A percentile compares a stretch with the other conserved stretches of the same genome.
These are phyloP conservation scores for Candida vartiovaarae DNA, from an alignment of 805 yeast genomes.

Conservation along the genomic window DNA sequence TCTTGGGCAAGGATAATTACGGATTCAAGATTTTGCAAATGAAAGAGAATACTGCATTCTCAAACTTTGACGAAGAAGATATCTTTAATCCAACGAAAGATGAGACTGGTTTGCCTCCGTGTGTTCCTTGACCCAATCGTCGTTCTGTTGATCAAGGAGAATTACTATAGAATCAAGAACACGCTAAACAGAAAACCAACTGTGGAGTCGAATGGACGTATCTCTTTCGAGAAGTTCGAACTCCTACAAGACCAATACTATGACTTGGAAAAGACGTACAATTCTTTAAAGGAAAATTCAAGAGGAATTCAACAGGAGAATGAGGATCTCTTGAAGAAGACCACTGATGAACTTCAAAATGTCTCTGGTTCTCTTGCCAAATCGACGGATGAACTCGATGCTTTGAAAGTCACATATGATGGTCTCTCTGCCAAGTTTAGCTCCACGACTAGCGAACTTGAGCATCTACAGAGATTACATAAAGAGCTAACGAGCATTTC, in stretches of 20 bases:
- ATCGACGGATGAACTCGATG: conserved; percentile 13
- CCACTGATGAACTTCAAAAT: conserved; percentile 10
- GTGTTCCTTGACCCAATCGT: conserved; percentile 66
- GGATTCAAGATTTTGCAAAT: conserved; percentile 67
- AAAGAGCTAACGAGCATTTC: conserved; percentile 27
- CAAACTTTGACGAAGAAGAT: conserved; percentile 46
- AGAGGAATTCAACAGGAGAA: conserved; percentile 25
- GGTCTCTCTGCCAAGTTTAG: conserved; percentile 16
- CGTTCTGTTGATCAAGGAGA: conserved; percentile 60
- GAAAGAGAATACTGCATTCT: conserved; percentile 49
- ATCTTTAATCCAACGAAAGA: conserved; percentile 51
- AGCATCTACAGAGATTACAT: conserved; percentile 27
- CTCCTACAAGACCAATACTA: conserved; percentile 24
- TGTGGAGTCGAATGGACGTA: conserved; percentile 57
- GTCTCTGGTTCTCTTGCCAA: conserved; percentile 6
- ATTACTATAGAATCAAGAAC: conserved; percentile 57
- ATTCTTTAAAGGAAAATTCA: conserved; percentile 26
- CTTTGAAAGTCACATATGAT: conserved; percentile 14
- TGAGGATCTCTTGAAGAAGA: conserved; percentile 13
- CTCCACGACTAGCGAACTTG: conserved; percentile 8
- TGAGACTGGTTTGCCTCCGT: conserved; percentile 80
- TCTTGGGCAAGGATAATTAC: conserved; percentile 79
- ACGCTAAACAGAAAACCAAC: conserved; percentile 72
- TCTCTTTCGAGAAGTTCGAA: conserved; percentile 50
- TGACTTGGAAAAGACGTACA: conserved; percentile 31